These are phyloP conservation scores for Colletotrichum siamense DNA, from an alignment of 2,329 filamentous ascomycete genomes.

Conservation along the genomic window DNA sequence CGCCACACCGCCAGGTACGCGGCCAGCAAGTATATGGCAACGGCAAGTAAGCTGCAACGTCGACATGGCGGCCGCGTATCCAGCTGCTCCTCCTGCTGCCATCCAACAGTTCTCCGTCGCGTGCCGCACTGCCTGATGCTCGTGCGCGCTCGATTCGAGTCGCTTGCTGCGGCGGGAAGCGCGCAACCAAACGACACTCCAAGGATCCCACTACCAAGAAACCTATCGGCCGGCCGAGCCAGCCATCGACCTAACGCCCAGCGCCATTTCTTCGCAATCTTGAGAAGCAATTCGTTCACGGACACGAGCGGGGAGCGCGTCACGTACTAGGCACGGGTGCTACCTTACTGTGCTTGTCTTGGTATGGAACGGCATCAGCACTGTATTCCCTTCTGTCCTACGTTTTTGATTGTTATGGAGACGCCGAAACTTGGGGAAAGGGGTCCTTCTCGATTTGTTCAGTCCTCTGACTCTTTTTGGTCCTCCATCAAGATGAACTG, in stretches of 20 bases:
- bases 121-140: background rate
- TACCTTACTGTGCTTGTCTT: background rate
- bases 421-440: background rate
- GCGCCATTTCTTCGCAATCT: background rate
- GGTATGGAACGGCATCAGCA: background rate
- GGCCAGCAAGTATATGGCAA: background rate
- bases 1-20: conserved; percentile 7
- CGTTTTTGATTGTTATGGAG: background rate
- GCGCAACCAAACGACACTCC: background rate
- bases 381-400: background rate
- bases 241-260: background rate
- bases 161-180: conserved; percentile 2
- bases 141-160: background rate
- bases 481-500: background rate
- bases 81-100: background rate
- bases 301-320: background rate
- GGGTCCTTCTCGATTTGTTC: conserved; percentile 1
- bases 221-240: conserved; percentile 5
- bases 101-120: background rate
- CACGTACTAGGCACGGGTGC: background rate
- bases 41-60: background rate
- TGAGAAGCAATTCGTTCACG: background rate
- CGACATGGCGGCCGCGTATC: background rate
- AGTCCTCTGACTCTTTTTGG: background rate
- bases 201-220: background rate